Base-by-base conservation (phyloP, 164 flowering plant genomes). In the Stephania cephalantha region DNA sequence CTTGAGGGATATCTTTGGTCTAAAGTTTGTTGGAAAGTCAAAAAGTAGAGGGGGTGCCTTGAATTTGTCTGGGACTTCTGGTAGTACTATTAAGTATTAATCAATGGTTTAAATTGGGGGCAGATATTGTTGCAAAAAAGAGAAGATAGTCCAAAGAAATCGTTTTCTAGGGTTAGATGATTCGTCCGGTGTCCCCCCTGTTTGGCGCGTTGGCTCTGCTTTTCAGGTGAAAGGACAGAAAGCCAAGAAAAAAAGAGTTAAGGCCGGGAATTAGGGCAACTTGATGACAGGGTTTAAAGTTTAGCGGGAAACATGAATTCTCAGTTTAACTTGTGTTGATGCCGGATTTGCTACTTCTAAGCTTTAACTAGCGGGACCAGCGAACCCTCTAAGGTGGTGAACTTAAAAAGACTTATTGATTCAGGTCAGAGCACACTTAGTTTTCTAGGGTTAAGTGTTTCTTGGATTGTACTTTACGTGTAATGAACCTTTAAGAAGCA, bases 151-250 rank as follows among this genome's bases (percentile, higher is more conserved):
- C 77, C 79, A 64, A 70, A 53, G 79, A 30, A 35, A 45, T 31
- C 25, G 1, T 58, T 30, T 73, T 66, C 64, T 69, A 69, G 46
- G 72, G 72, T 53, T 30, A n/a, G 65, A 58, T 53, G 30, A 29
- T 69, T 72, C n/a, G 31, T 73, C 15, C 53, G 7, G 0, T 69
- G 7, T 25, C 42, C 42, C 42, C 42, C 1, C 17, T 50, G 71
- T 30, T 7, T 53, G 9, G 12, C 42, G 61, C 25, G 31, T 63
- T 20, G 81, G 82, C 84, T 72, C 80, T 79, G 70, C 84, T 82
- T 79, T 82, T 77, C 46, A 79, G 78, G 63, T 3, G 35, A 25
- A 71, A 25, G 65, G 50, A 48, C 35, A 65, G 29, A 9, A 30
- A 5, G 53, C 68, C 18, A 22, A 29, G 70, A n/a, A n/a, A 44